Conservation (phyloP, 257 asterid species). For the Asclepias syriaca region DNA sequence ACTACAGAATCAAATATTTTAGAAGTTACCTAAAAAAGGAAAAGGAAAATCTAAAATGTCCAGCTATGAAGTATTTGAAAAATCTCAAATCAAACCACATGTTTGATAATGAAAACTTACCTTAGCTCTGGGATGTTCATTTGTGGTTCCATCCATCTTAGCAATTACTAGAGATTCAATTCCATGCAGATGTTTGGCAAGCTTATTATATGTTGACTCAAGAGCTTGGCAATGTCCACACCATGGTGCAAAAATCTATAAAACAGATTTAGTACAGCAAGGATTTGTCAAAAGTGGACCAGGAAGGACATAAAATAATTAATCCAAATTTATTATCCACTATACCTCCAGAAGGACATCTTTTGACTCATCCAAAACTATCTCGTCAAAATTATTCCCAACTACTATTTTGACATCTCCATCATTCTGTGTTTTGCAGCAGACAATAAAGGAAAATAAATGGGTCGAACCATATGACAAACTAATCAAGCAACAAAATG, state of each 20-base stretch:
- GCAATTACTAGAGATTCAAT: conserved; percentile 75
- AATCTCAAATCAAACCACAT: background rate
- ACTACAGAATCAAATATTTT: background rate
- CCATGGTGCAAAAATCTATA: conserved; percentile 95
- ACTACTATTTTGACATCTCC: conserved; percentile 74
- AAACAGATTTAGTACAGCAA: background rate
- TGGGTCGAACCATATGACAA: conserved; percentile 13
- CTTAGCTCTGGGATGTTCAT: conserved; percentile 85
- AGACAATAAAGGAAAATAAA: background rate
- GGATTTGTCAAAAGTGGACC: background rate
- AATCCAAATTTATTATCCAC: background rate
- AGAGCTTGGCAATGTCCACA: conserved; percentile 94
- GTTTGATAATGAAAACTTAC: conserved; percentile 27
- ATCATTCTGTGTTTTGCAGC: conserved; percentile 27
- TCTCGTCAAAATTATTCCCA: conserved; percentile 25
- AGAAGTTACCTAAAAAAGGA: background rate
- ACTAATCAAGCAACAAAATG: conserved; percentile 7
- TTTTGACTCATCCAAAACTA: conserved; percentile 66
- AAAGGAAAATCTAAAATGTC: background rate
- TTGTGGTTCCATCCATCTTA: conserved; percentile 94
- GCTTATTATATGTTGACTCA: conserved; percentile 88
- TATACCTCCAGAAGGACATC: conserved; percentile 95
- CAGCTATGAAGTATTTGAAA: background rate
- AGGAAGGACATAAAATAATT: background rate
- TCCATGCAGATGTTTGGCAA: conserved; percentile 67